Conservation (phyloP, 2,329 filamentous ascomycete species). For the Aureobasidium pullulans region DNA sequence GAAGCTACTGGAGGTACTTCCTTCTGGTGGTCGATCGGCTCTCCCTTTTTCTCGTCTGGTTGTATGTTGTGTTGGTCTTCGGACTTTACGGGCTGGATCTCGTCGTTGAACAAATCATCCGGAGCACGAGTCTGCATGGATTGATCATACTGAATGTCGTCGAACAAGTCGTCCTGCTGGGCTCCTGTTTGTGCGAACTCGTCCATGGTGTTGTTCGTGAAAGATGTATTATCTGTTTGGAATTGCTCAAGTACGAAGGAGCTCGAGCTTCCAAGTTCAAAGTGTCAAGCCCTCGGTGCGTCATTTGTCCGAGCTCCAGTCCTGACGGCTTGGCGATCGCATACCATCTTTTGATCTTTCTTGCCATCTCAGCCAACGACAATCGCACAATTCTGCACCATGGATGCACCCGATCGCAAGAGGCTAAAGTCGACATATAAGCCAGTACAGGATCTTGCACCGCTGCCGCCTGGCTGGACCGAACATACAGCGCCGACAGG, state of each 20-base stretch:
- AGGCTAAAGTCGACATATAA: slow-evolving; percentile 78
- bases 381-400: background rate
- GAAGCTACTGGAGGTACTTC: background rate
- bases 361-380: background rate
- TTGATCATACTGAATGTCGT: slow-evolving; percentile 31
- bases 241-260: background rate
- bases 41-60: slow-evolving; percentile 17
- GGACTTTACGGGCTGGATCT: slow-evolving; percentile 19
- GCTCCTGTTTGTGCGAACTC: slow-evolving; percentile 29
- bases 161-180: slow-evolving; percentile 27
- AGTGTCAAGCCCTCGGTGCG: background rate
- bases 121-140: slow-evolving; percentile 44
- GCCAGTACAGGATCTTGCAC: slow-evolving; percentile 41
- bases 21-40: slow-evolving; percentile 13
- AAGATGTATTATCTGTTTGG: background rate
- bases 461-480: slow-evolving; percentile 78
- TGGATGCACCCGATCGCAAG: slow-evolving; percentile 16
- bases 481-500: slow-evolving; percentile 81
- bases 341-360: background rate
- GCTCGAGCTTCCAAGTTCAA: background rate
- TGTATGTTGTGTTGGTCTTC: background rate
- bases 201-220: slow-evolving; percentile 17
- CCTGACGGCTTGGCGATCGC: background rate
- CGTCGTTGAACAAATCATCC: slow-evolving; percentile 45
- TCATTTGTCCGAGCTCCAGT: slow-evolving; percentile 9